Evolutionary conservation across 768 basidiomycete genomes (phyloP), one percentile per base, ranked within the genome.

Genomic region (Lentinula lateritia): DNA sequence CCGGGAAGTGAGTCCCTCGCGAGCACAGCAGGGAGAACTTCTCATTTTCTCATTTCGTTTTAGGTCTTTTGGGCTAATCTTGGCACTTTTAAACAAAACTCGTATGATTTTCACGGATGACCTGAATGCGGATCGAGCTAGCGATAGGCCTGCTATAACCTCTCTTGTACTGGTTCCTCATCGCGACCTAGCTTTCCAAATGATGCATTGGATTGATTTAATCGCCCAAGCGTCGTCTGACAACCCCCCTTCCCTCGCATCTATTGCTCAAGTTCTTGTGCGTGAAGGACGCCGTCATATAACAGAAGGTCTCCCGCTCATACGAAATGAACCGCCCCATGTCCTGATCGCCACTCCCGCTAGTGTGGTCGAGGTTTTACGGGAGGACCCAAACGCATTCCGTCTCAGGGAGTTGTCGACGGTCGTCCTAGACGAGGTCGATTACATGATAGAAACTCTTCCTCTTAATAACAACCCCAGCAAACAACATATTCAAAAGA

Each of bases 351-450:
- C 80, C 43, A 92, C 91, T 1, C 89, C 90, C 6, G 84, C 87
- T 63, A 88, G 87, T 5, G 63, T 89, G 5, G 67, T 83, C 66
- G 89, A 89, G 52, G 75, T 85, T 34, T 75, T 82, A 28, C 70
- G 78, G 43, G 67, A 71, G 58, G 79, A 83, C 50, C 66, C 76
- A 0, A 66, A 73, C 18, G 77, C 74, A 13, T 70, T 90, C 18
- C 76, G 77, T 58, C 63, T 89, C 52, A 66, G 70, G 6, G 72
- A 71, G 53, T 72, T 89, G 56, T 80, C 80, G 13, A 81, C 80
- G 1, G 78, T 92, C 52, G 84, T 86, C 39, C 84, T 92, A 59
- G 90, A 92, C 64, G 90, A 92, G 69, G 86, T 84, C 52, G 91
- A 92, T 67, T 88, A 86, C 70, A 74, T 92, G 43, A 75, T 93